Base-by-base conservation (phyloP, 495 filamentous ascomycete species). In the Aspergillus homomorphus region DNA sequence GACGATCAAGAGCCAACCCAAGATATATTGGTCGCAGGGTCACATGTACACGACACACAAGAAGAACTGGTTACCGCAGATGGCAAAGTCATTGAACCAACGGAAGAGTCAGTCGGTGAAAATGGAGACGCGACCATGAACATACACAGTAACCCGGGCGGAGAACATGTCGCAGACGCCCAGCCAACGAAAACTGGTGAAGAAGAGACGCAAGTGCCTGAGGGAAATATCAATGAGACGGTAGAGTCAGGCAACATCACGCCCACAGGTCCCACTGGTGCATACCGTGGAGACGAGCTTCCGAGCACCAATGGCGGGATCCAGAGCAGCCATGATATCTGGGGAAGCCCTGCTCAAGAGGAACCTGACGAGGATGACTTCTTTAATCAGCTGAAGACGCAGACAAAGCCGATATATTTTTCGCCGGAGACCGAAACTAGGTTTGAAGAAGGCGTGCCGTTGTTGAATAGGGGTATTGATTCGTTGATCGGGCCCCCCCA, bases 301-400 rank as follows among this genome's bases (percentile, higher is more conserved):
- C 46, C 45, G 22, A 28, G 51, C 21, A 45, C 51, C 8, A 61
- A 66, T 28, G 61, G 45, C 22, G 61, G 67, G 10, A 51, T 66
- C 10, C 51, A 56, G n/a, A 59, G 65, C 3, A 62, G 61, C 22
- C 69, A 67, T 21, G 66, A 67, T 42, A 69, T 69, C 15, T 72
- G 74, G 63, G 69, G 58, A 21, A 70, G 65, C 41, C 61, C 64
- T 7, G 57, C 56, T 50, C 64, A 70, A 44, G 60, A 62, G 19
- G 66, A 73, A 44, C 51, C 73, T 5, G 75, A 78, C 21, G 72
- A 79, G 42, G 73, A 76, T 45, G 77, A 72, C 19, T 79, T 82
- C 51, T 82, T 81, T 54, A 67, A 75, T 41, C 77, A 82, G 62
- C 62, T 80, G 26, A 79, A 75, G 59, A 73, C 74, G 15, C 76